A percentile compares a stretch with the other conserved stretches of the same genome.
phyloP scores from a whole-genome alignment of 2,329 filamentous ascomycete genomes.

The Aureobasidium pullulans region DNA sequence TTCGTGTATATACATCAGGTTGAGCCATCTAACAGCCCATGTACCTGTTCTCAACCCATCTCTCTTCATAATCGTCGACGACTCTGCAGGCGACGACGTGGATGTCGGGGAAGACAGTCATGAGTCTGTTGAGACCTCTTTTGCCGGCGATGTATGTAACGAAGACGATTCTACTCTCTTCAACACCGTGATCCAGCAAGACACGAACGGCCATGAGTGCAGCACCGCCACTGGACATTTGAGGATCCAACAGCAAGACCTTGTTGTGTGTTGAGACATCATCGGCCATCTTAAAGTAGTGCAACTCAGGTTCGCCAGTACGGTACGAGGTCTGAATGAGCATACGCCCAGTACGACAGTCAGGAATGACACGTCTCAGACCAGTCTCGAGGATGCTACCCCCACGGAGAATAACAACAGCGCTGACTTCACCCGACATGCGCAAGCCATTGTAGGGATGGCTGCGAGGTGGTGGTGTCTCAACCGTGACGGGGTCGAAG shows the following conservation, averaged over 20 bases:
- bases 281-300: constrained; percentile 74
- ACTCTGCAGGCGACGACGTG: constrained; percentile 79
- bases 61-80: constrained; percentile 70
- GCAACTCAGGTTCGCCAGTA: constrained; percentile 85
- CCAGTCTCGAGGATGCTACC: constrained; percentile 84
- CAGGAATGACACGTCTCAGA: constrained; percentile 81
- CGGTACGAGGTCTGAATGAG: constrained; percentile 77
- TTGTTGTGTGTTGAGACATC: constrained; percentile 68
- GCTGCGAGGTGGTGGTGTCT: constrained; percentile 63
- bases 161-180: constrained; percentile 77
- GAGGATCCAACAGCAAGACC: constrained; percentile 81
- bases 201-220: constrained; percentile 92
- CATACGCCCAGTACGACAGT: constrained; percentile 80
- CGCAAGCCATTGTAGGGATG: constrained; percentile 64
- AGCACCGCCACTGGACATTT: constrained; percentile 86
- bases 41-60: constrained; percentile 87
- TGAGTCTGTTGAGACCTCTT: constrained; percentile 74
- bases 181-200: constrained; percentile 87
- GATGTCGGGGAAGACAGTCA: constrained; percentile 81
- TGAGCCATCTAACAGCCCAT: neutral
- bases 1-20: neutral
- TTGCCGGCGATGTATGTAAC: constrained; percentile 87
- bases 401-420: constrained; percentile 80
- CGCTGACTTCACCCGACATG: constrained; percentile 65
- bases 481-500: constrained; percentile 55